Evolutionary conservation across 2,329 filamentous ascomycete species (phyloP), one percentile per base, ranked within the genome.

Genomic region (Cladorrhinum sp.): DNA sequence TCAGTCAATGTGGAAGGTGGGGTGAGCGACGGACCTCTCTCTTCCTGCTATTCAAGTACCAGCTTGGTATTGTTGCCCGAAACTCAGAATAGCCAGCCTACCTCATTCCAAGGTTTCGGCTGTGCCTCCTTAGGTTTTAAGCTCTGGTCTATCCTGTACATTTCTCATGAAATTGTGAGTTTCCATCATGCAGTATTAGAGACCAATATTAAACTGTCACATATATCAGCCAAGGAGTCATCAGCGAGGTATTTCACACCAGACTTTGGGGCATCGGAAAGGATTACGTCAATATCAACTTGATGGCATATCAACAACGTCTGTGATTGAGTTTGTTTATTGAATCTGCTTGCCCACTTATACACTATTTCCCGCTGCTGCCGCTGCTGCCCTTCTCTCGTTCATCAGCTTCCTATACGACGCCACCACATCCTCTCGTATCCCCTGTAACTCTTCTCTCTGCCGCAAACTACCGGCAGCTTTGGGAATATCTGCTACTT

Each of bases 351-450:
- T 36, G 32, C 16, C 12, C 41, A 9, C 41, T 22, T 45, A 45
- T 22, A 45, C 18, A 10, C n/a, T 7, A 29, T 18, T 41, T 27
- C 16, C 57, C 54, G 51, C 60, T 2, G 54, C 57, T 2, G 54
- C 58, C 9, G 60, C 12, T 7, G 59, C 58, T n/a, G 67, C 64
- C 58, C 80, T 76, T 68, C 75, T 82, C 62, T 78, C 78, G 38
- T 80, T 80, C 86, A 92, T 91, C 77, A 91, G 78, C 65, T 82
- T 82, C 62, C 90, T 79, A 72, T 93, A 93, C 49, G 84, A 81
- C 66, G 90, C 87, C 59, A 93, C 86, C n/a, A 93, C 85, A 58
- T 83, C 85, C 71, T 81, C 81, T 65, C 90, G 80, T 67, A 88
- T 85, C 54, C 78, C 82, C n/a, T 87, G 85, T 60, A 93, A 71